Base-by-base conservation (phyloP, 2,329 filamentous ascomycete species). In the Balansia obtecta region DNA sequence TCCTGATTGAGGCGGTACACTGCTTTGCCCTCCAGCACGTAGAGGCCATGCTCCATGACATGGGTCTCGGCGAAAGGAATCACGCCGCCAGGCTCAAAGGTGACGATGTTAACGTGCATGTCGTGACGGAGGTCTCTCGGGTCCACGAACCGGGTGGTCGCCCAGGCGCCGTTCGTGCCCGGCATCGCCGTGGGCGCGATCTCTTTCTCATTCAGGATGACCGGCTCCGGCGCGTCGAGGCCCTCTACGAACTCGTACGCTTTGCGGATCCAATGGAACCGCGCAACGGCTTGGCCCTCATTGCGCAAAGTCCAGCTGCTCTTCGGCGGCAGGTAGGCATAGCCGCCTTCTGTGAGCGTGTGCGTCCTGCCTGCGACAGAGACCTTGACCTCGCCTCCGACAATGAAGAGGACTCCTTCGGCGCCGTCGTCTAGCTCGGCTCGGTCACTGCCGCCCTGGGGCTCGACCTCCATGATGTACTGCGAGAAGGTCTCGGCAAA, bases 221-320 rank as follows among this genome's bases (percentile, higher is more conserved):
- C 18, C 4, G 37, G 27, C 11, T 38, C 46, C 5, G 50, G 50
- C 7, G 30, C 13, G 5, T 33, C 41, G 9, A 52, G 42, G 2
- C 50, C 50, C 5, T 39, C 27, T 2, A 52, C 46, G 6, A 30
- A 8, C 16, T 49, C 46, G 27, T 52, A 52, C 10, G 45, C 50
- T 33, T 52, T 52, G 37, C 50, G 50, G 18, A 52, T 49, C 50
- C 50, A 52, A 34, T 52, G 50, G 37, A 52, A 52, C n/a, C 50
- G 50, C n/a, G 46, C 34, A 9, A 30, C n/a, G 37, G 11, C 13
- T 2, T 2, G 2, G 34, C 11, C 27, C 1, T 13, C 11, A 42
- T 52, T 52, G 16, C 42, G 42, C 9, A 52, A 41, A 5, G 46
- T 49, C 50, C 50, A 52, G 22, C 1, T 6, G 27, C 27, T 45